Percentiles rank a stretch among this genome's conserved stretches.
Evolutionary conservation across 2,329 filamentous ascomycete species (phyloP).

Genomic region (Colletotrichum sp.): DNA sequence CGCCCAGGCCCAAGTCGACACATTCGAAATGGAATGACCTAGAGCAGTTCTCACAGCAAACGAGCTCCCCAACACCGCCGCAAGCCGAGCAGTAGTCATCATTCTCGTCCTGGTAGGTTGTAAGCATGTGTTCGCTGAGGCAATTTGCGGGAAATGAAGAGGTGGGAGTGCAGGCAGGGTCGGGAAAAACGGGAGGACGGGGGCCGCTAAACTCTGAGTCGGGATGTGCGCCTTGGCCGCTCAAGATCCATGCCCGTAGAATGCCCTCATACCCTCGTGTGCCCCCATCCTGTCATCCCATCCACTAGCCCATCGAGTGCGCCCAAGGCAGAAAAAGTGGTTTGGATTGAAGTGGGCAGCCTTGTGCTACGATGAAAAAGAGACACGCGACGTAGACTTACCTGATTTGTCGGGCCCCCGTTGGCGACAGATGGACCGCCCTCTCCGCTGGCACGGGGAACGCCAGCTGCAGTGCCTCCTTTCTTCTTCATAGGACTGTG

Average conservation of each 20-base stretch:
- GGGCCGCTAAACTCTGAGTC: slow-evolving; percentile 24
- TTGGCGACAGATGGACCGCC: slow-evolving; percentile 66
- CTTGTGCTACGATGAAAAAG: not conserved
- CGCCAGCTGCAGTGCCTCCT: slow-evolving; percentile 69
- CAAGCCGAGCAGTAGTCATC: slow-evolving; percentile 92
- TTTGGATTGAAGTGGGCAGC: not conserved
- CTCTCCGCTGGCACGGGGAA: slow-evolving; percentile 70
- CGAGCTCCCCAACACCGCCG: slow-evolving; percentile 79
- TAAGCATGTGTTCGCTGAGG: slow-evolving; percentile 34
- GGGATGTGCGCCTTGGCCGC: slow-evolving; percentile 10
- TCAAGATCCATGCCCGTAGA: not conserved
- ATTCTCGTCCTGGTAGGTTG: slow-evolving; percentile 67
- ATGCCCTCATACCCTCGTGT: not conserved
- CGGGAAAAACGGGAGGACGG: slow-evolving; percentile 32
- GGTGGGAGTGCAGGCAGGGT: slow-evolving; percentile 13
- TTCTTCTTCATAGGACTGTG: slow-evolving; percentile 79
- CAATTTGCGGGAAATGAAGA: slow-evolving; percentile 17
- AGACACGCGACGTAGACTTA: slow-evolving; percentile 39
- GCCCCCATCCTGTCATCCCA: not conserved
- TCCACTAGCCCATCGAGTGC: not conserved
- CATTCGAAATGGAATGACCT: slow-evolving; percentile 91
- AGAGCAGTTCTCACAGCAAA: slow-evolving; percentile 93
- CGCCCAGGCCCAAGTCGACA: slow-evolving; percentile 78
- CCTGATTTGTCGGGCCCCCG: slow-evolving; percentile 58
- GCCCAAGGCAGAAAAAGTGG: not conserved